Evolutionary conservation across 2,329 filamentous ascomycete species (phyloP).

Genomic region (Trichoderma sp.): DNA sequence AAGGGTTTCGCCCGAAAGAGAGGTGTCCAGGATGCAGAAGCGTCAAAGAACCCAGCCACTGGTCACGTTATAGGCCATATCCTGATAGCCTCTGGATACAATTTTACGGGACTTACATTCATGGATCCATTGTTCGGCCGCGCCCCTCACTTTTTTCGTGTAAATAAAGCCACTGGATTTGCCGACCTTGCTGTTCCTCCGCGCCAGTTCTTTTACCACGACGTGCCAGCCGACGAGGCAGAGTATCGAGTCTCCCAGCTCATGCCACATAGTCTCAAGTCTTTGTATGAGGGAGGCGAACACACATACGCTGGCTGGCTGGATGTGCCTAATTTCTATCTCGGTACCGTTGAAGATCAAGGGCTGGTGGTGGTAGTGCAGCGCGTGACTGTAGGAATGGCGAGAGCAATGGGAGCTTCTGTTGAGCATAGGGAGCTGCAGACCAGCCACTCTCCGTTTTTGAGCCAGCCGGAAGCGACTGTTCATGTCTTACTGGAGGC

Average conservation of each 20-base stretch:
- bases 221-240: slow-evolving; percentile 12
- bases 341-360: slow-evolving; percentile 6
- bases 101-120: slow-evolving; percentile 1
- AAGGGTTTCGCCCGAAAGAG: slow-evolving; percentile 1
- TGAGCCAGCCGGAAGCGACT: slow-evolving; percentile 10
- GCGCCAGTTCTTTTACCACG: slow-evolving; percentile 6
- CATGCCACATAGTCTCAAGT: slow-evolving; percentile 6
- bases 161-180: slow-evolving; percentile 3
- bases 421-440: slow-evolving; percentile 8
- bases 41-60: background rate
- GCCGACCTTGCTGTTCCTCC: slow-evolving; percentile 1
- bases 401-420: slow-evolving; percentile 11
- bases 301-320: slow-evolving; percentile 9
- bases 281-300: slow-evolving; percentile 1
- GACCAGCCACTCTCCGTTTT: slow-evolving; percentile 11
- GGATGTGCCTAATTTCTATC: slow-evolving; percentile 12
- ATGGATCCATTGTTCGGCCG: slow-evolving; percentile 11
- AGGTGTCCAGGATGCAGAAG: background rate
- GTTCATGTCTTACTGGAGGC: slow-evolving; percentile 4
- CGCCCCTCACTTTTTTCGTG: background rate
- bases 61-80: slow-evolving; percentile 8
- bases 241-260: slow-evolving; percentile 2
- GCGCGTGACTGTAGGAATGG: slow-evolving; percentile 17
- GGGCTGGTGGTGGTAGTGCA: background rate
- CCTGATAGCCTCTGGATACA: slow-evolving; percentile 15